A percentile compares a stretch with the other conserved stretches of the same genome.
Evolutionary conservation across 2,329 filamentous ascomycete species (phyloP).

Genomic region (Ceratocystis eucalypticola): DNA sequence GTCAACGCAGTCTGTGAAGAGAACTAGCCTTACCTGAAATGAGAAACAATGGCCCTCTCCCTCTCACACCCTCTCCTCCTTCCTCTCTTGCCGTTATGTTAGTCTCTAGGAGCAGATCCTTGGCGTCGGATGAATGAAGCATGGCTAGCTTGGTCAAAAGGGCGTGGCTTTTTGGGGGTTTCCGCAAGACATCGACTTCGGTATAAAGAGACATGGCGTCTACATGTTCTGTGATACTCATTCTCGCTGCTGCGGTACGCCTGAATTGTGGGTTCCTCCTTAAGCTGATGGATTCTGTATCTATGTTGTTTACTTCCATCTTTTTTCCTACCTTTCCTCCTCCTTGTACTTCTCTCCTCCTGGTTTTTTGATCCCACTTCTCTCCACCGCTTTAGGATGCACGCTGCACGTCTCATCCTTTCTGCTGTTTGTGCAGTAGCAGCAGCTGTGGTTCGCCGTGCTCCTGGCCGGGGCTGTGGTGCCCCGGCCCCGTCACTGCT

Average conservation of each 20-base stretch:
- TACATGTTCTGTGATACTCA: not conserved
- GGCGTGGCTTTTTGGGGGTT: not conserved
- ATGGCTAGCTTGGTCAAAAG: not conserved
- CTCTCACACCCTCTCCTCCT: not conserved
- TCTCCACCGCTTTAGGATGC: constrained; percentile 13
- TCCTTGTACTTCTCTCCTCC: not conserved
- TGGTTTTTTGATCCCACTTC: not conserved
- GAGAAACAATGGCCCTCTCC: not conserved
- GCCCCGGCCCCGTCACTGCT: constrained; percentile 20
- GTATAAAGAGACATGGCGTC: not conserved
- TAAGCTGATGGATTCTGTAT: not conserved
- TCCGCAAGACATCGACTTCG: not conserved
- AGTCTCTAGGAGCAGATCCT: not conserved
- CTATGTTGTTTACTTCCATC: not conserved
- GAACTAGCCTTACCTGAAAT: not conserved
- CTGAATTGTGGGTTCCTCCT: not conserved
- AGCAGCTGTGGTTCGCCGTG: constrained; percentile 13
- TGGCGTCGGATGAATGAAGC: not conserved
- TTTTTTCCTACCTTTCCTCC: not conserved
- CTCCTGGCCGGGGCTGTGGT: constrained; percentile 21
- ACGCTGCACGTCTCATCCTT: constrained; percentile 11
- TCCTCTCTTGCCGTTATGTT: not conserved
- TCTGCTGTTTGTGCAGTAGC: constrained; percentile 13
- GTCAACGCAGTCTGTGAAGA: not conserved
- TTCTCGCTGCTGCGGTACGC: not conserved